Evolutionary conservation across 345 rosid species (phyloP).

Genomic region (Moricandia arvensis): DNA sequence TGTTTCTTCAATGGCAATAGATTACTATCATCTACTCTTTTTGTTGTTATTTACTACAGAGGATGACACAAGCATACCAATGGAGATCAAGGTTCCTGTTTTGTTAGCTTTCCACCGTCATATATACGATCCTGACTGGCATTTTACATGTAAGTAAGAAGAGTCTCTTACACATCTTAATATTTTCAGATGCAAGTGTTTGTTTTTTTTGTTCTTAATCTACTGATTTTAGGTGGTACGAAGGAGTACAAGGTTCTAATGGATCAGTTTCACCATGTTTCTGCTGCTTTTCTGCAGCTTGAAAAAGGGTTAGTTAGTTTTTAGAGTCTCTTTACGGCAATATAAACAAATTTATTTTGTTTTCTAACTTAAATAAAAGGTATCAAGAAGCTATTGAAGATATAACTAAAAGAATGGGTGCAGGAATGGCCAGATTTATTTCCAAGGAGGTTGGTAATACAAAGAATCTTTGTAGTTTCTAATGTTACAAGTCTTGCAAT

Average conservation of each 20-base stretch:
- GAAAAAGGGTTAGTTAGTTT: constrained; percentile 46
- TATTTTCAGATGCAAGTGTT: background rate
- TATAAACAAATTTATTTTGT: background rate
- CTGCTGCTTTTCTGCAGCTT: constrained; percentile 74
- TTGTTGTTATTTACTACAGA: constrained; percentile 47
- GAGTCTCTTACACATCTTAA: background rate
- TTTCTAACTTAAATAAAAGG: constrained; percentile 33
- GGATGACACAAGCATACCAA: constrained; percentile 87
- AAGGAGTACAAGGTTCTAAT: constrained; percentile 73
- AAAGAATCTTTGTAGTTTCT: background rate
- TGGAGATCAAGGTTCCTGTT: constrained; percentile 82
- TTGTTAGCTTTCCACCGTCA: constrained; percentile 68
- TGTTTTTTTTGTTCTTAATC: background rate
- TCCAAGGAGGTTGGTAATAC: constrained; percentile 67
- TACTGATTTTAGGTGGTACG: constrained; percentile 61
- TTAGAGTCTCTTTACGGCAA: background rate
- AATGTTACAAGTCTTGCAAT: background rate
- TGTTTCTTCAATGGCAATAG: background rate
- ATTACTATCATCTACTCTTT: background rate
- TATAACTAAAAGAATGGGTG: constrained; percentile 74
- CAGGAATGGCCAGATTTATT: constrained; percentile 91
- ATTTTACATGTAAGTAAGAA: constrained; percentile 66
- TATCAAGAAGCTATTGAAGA: constrained; percentile 80
- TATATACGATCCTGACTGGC: constrained; percentile 68
- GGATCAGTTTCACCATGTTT: constrained; percentile 79